These are phyloP conservation scores for Meredithiella fracta DNA, from an alignment of 2,329 filamentous ascomycete genomes.

Conservation along the genomic window DNA sequence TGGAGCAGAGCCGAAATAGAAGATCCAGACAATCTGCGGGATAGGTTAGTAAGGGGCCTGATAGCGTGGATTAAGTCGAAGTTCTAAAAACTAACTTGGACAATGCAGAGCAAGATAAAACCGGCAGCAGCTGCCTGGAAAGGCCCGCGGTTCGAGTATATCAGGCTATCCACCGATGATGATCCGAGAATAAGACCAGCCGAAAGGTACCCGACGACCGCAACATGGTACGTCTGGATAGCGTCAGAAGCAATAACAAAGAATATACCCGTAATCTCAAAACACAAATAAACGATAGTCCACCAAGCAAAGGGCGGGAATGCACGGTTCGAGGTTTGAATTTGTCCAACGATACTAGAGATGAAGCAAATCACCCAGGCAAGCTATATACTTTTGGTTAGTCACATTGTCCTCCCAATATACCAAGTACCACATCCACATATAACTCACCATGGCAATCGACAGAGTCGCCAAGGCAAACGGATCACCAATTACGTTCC, in stretches of 20 bases:
- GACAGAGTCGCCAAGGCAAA: constrained; percentile 91
- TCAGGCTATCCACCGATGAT: constrained; percentile 68
- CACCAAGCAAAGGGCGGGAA: constrained; percentile 92
- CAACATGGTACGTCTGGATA: constrained; percentile 77
- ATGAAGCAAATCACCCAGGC: constrained; percentile 92
- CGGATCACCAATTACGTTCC: constrained; percentile 88
- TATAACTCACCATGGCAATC: constrained; percentile 61
- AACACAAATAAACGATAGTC: constrained; percentile 71
- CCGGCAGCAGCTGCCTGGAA: constrained; percentile 80
- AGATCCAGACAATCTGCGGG: constrained; percentile 82
- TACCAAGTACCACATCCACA: too few relatives aligned
- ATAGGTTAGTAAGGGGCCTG: not conserved
- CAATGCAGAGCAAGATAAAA: constrained; percentile 85
- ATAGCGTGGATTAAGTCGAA: constrained; percentile 15
- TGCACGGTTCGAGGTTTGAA: constrained; percentile 22
- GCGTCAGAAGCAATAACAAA: constrained; percentile 73
- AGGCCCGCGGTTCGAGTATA: constrained; percentile 58
- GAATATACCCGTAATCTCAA: constrained; percentile 63
- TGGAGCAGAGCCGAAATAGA: constrained; percentile 92
- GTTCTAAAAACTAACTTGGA: constrained; percentile 49
- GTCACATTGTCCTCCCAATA: constrained; percentile 4
- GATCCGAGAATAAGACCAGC: constrained; percentile 73
- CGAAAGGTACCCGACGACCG: constrained; percentile 72
- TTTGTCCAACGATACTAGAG: constrained; percentile 41
- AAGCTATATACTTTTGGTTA: constrained; percentile 39